Conservation (phyloP, 2,329 filamentous ascomycete species). For the Aspergillus flavus region DNA sequence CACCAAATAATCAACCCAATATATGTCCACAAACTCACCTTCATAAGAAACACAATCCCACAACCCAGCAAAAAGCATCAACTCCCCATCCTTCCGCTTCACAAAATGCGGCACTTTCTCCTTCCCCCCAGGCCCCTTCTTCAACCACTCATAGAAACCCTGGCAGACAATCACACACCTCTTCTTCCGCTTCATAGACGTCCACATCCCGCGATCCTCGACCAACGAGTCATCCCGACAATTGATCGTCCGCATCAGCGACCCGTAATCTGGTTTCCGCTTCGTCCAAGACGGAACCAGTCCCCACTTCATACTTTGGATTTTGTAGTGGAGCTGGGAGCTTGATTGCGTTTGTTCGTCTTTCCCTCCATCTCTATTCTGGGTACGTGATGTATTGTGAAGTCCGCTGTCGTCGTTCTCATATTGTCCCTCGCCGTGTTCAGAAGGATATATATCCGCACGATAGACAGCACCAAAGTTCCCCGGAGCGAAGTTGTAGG, state of each 20-base stretch:
- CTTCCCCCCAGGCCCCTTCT: slow-evolving; percentile 69
- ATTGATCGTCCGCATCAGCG: slow-evolving; percentile 87
- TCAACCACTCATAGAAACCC: slow-evolving; percentile 96
- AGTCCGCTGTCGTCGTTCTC: slow-evolving; percentile 11
- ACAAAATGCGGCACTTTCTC: slow-evolving; percentile 85
- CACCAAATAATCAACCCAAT: background rate
- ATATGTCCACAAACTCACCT: slow-evolving; percentile 48
- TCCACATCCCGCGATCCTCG: slow-evolving; percentile 83
- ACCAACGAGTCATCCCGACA: slow-evolving; percentile 86
- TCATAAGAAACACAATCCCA: slow-evolving; percentile 89
- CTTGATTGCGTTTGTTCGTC: slow-evolving; percentile 18
- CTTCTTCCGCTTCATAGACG: slow-evolving; percentile 84
- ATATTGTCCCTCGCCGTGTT: slow-evolving; percentile 16
- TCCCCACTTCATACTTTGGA: slow-evolving; percentile 96
- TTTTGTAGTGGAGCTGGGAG: slow-evolving; percentile 60
- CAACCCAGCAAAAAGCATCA: slow-evolving; percentile 88
- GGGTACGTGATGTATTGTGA: background rate
- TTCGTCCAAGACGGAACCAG: slow-evolving; percentile 94
- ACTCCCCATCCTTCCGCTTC: slow-evolving; percentile 75
- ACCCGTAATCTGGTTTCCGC: slow-evolving; percentile 73
- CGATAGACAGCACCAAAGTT: slow-evolving; percentile 85
- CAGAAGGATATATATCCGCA: slow-evolving; percentile 60
- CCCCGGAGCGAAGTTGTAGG: slow-evolving; percentile 91
- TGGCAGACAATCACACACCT: slow-evolving; percentile 85
- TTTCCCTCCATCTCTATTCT: background rate